A percentile compares a stretch with the other conserved stretches of the same genome.
Conservation (phyloP, 2,329 filamentous ascomycete species). For the Alternaria longipes region DNA sequence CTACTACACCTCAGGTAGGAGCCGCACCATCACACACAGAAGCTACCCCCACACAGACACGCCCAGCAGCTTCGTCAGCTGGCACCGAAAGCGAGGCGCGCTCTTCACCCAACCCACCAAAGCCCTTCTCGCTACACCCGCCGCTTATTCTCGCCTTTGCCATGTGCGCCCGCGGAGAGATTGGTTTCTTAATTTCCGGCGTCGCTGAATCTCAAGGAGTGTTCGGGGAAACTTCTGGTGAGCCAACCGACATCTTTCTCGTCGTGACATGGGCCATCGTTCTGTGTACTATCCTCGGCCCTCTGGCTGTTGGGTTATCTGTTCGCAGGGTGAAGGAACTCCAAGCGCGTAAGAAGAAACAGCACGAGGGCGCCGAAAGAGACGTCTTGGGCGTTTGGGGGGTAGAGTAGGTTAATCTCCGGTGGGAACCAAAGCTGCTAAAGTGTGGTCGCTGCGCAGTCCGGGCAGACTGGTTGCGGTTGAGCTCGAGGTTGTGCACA, state of each 20-base stretch:
- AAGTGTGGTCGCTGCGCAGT: neutral
- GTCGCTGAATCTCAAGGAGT: conserved; percentile 67
- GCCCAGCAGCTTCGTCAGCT: conserved; percentile 1
- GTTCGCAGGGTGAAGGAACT: conserved; percentile 58
- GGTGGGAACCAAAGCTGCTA: neutral
- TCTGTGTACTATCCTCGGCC: conserved; percentile 66
- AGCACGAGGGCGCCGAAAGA: conserved; percentile 42
- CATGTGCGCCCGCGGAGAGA: conserved; percentile 82
- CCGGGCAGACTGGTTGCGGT: neutral
- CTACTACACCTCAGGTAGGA: neutral
- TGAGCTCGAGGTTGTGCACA: neutral
- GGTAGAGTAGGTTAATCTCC: conserved; percentile 35
- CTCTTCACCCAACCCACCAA: conserved; percentile 43
- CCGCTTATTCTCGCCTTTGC: conserved; percentile 70
- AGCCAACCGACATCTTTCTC: conserved; percentile 60
- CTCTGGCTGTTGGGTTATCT: conserved; percentile 61
- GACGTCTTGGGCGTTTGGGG: conserved; percentile 59
- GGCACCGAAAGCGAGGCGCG: conserved; percentile 17
- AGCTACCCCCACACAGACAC: neutral
- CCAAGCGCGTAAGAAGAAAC: conserved; percentile 44
- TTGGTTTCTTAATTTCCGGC: conserved; percentile 78
- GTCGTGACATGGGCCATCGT: conserved; percentile 66
- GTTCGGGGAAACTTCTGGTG: conserved; percentile 44
- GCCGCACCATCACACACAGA: neutral
- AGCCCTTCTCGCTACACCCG: conserved; percentile 72